Conservation (phyloP, 2,329 filamentous ascomycete species). For the Sporothrix brasiliensis region DNA sequence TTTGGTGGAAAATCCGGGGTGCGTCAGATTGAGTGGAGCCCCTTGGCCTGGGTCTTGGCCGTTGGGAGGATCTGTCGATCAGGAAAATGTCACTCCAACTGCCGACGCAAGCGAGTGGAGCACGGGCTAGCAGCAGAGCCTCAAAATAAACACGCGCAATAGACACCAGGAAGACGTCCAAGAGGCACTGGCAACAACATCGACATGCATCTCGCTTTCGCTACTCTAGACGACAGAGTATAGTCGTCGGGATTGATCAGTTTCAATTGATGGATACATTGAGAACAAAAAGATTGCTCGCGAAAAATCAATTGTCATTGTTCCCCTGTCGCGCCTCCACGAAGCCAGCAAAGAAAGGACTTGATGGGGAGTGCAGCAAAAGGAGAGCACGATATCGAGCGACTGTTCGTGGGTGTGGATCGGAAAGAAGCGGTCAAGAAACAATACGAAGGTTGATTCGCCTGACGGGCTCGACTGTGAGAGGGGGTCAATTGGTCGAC, state of each 20-base stretch:
- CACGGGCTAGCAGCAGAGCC: neutral
- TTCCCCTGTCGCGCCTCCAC: neutral
- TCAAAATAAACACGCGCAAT: neutral
- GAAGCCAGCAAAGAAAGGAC: neutral
- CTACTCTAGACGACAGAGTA: neutral
- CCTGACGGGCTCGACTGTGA: neutral
- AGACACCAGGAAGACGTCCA: neutral
- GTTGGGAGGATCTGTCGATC: neutral
- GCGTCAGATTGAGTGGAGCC: neutral
- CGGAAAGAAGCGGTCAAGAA: neutral
- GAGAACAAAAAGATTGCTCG: neutral
- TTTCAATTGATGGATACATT: neutral
- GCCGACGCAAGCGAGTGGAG: neutral
- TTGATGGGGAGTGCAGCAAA: neutral
- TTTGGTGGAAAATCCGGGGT: neutral
- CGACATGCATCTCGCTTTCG: neutral
- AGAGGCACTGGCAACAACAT: neutral
- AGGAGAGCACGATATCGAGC: neutral
- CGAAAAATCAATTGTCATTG: neutral
- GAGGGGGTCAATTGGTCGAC: neutral
- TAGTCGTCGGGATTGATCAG: neutral
- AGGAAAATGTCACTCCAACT: neutral
- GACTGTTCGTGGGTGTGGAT: neutral
- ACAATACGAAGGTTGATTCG: neutral
- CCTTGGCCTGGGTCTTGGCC: neutral